Base-by-base conservation (phyloP, 2,329 filamentous ascomycete genomes). In the Aspergillus fumigatiaffinis region DNA sequence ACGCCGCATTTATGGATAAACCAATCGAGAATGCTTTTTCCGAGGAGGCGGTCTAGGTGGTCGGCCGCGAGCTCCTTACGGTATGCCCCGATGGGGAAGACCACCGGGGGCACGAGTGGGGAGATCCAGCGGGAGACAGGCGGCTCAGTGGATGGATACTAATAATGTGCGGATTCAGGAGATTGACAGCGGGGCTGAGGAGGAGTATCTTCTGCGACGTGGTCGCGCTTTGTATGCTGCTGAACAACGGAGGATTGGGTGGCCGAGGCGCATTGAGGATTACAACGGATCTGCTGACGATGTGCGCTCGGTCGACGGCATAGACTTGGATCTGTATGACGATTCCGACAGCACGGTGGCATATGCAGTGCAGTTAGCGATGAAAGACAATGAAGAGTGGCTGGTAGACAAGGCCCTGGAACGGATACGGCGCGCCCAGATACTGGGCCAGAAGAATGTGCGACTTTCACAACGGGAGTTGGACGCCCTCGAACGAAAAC, bases 21-120 rank as follows among this genome's bases (percentile, higher is more conserved):
- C 93, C 93, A 59, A 96, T 97, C 82, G 94, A 97, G 87, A 93
- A 95, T 92, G 92, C 92, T 97, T 99, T 99, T 97, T 97, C 93
- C 84, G 94, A 95, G 92, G 94, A 99, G 93, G 93, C 94, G 92
- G 94, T 99, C 90, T 99, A 97, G 87, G 85, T 95, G 92, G 92
- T 97, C 94, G 93, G 91, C 93, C 93, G 94, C 94, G 89, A 94
- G 89, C 92, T 96, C 93, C 92, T 80, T 80, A 83, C 78, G 80
- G 80, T 83, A 87, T 89, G 92, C 92, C 92, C 90, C 88, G 82
- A 86, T 92, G 90, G 93, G 93, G 92, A 97, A 97, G 93, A 97
- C 91, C 92, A 94, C 90, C 91, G 84, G 89, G 91, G 89, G 89
- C 87, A 84, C 86, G 82, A 76, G 72, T 70, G 79, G 83, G 84